Percentiles rank a stretch among this genome's conserved stretches.
These are phyloP conservation scores for Phyllachora maydis DNA, from an alignment of 2,329 filamentous ascomycete genomes.

Conservation along the genomic window DNA sequence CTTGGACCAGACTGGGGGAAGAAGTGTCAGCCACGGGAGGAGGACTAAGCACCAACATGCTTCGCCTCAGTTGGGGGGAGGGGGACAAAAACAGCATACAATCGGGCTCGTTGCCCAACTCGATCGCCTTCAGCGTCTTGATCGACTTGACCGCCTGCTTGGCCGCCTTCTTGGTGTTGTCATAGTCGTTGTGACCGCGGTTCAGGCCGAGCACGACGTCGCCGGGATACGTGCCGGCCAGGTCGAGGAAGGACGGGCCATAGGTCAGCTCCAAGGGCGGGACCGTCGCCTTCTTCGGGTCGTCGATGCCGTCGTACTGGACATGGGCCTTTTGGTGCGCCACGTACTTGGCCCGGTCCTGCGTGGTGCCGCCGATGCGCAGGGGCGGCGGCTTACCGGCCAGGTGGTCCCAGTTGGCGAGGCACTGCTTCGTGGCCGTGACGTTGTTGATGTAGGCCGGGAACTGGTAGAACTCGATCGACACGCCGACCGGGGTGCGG, in stretches of 20 bases:
- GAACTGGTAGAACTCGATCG: slow-evolving; percentile 34
- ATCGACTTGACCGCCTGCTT: slow-evolving; percentile 20
- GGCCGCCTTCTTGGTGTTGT: slow-evolving; percentile 32
- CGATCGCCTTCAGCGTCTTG: slow-evolving; percentile 27
- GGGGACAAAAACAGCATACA: slow-evolving; percentile 13
- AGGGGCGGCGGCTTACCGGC: slow-evolving; percentile 30
- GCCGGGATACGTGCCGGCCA: slow-evolving; percentile 25
- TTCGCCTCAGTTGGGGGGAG: too few species aligned
- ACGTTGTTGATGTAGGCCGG: slow-evolving; percentile 32
- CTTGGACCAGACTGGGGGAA: slow-evolving; percentile 11
- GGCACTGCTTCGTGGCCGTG: slow-evolving; percentile 24
- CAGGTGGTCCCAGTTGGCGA: slow-evolving; percentile 26
- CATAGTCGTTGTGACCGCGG: slow-evolving; percentile 25
- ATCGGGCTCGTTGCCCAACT: slow-evolving; percentile 36
- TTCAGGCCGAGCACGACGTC: slow-evolving; percentile 31
- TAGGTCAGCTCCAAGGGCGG: slow-evolving; percentile 24
- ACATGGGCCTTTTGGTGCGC: slow-evolving; percentile 21
- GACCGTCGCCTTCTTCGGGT: slow-evolving; percentile 26
- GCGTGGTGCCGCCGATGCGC: slow-evolving; percentile 36
- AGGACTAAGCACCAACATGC: too few species aligned
- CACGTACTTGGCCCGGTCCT: slow-evolving; percentile 32
- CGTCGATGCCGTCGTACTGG: slow-evolving; percentile 24
- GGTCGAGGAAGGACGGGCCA: slow-evolving; percentile 26
- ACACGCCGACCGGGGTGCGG: slow-evolving; percentile 7
- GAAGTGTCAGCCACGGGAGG: slow-evolving; percentile 1